Conservation (phyloP, 148 eudicot species). For the Fagopyrum esculentum region DNA sequence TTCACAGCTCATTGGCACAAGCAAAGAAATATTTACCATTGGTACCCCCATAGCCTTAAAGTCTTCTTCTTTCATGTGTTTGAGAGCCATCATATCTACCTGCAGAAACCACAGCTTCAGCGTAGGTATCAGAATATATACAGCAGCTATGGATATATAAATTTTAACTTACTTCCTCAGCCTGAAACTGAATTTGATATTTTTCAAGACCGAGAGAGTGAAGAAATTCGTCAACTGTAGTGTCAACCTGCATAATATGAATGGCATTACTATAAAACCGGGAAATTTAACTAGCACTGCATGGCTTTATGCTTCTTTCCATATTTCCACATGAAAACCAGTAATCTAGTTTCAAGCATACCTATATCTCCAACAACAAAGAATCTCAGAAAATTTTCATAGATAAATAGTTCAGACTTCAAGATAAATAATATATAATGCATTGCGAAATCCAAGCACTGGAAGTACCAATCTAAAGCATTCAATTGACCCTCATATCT, state of each 20-base stretch:
- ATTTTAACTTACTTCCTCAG: slow-evolving; percentile 54
- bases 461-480: too few species aligned
- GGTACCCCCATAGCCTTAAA: slow-evolving; percentile 88
- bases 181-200: slow-evolving; percentile 64
- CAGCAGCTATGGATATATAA: not conserved
- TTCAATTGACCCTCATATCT: too few species aligned
- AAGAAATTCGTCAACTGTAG: slow-evolving; percentile 64
- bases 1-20: not conserved
- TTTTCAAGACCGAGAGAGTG: slow-evolving; percentile 72
- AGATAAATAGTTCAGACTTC: too few species aligned
- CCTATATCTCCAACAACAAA: too few species aligned
- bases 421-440: too few species aligned
- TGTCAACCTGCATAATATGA: slow-evolving; percentile 38
- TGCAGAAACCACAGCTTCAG: slow-evolving; percentile 14
- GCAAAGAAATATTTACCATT: slow-evolving; percentile 41
- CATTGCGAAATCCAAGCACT: too few species aligned
- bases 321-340: not conserved
- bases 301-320: not conserved
- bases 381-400: too few species aligned
- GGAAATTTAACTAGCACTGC: not conserved
- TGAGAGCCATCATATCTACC: slow-evolving; percentile 94
- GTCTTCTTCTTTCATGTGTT: slow-evolving; percentile 82
- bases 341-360: too few species aligned
- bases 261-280: not conserved
- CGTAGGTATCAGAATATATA: not conserved